These are phyloP conservation scores for Setaria viridis DNA, from an alignment of 202 grass and related monocot species.

Conservation along the genomic window DNA sequence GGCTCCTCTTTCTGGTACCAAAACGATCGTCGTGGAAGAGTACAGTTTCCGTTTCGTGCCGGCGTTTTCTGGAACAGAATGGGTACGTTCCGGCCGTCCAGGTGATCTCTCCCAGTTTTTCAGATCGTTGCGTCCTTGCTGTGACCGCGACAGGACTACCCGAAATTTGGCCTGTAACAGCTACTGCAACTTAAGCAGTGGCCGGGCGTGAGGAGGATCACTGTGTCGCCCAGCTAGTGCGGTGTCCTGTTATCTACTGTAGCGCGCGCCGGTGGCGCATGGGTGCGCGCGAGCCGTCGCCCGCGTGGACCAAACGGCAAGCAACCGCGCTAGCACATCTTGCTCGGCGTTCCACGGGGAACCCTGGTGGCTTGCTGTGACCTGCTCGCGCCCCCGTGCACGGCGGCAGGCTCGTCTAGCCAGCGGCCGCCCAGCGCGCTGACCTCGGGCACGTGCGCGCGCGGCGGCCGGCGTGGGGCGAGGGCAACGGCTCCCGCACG, in stretches of 20 bases:
- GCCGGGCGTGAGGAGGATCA: too few relatives aligned
- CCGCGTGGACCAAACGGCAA: conserved; percentile 53
- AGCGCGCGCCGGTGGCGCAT: too few relatives aligned
- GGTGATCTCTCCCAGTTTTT: background rate
- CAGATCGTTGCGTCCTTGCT: background rate
- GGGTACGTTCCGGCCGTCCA: background rate
- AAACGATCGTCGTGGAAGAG: conserved; percentile 32
- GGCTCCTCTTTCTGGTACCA: conserved; percentile 45
- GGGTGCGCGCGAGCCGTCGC: too few relatives aligned
- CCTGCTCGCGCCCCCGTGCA: background rate
- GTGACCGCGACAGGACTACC: background rate
- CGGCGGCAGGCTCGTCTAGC: background rate
- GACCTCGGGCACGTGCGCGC: conserved; percentile 40
- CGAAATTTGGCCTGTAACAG: background rate
- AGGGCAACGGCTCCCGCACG: conserved; percentile 31
- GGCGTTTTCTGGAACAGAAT: conserved; percentile 14
- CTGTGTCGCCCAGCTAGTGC: too few relatives aligned
- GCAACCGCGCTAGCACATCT: conserved; percentile 10
- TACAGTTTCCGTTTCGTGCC: background rate
- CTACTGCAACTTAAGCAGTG: too few relatives aligned
- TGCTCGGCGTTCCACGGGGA: background rate
- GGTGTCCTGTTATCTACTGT: too few relatives aligned
- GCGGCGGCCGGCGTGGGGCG: background rate
- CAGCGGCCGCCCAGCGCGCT: conserved; percentile 23
- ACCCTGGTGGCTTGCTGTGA: background rate